Evolutionary conservation across 2,329 filamentous ascomycete genomes (phyloP), one percentile per base, ranked within the genome.

Genomic region (Aspergillus amoenus): DNA sequence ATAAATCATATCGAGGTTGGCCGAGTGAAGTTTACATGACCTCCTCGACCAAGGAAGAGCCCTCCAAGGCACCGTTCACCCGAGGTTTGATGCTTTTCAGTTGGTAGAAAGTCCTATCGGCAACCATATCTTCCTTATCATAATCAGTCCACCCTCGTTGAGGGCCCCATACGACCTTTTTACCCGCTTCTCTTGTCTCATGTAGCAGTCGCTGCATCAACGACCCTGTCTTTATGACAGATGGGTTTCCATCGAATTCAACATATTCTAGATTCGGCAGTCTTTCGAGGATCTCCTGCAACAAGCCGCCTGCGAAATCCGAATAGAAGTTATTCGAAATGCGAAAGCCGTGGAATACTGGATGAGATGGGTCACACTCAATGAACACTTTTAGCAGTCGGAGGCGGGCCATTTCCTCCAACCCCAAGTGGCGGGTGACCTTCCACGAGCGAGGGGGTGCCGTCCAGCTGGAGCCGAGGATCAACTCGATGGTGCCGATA

Each of bases 381-480:
- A 86, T 76, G 59, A 86, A 85, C 7, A 87, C 73, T 59, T 80
- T 82, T 46, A 87, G 66, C 4, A 72, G 75, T 44, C 78, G 74
- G 7, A 83, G 69, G 41, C 75, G 76, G 13, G 62, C 72, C 71
- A 79, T 78, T 41, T 82, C 78, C 3, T 70, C 66, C 37, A 86
- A 66, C 0, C 83, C 82, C 7, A 86, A 72, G 1, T 73, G 64
- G 13, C 74, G 69, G 47, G 79, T 77, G 15, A 83, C 78, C 17
- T 76, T 77, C 80, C 84, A 86, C 53, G 77, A 77, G 50, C 74
- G 74, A 13, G 84, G 84, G 22, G 83, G 82, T 40, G 75, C 75
- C 3, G 77, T 82, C 82, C 84, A 87, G 54, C 83, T 83, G 3
- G 82, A 82, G 0, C 84, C 84, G 3, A 87, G 70, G 4, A 83